Percentiles rank a stretch among this genome's conserved stretches.
phyloP scores from a whole-genome alignment of 1,139 yeast genomes.

The Arxiozyma heterogenica region DNA sequence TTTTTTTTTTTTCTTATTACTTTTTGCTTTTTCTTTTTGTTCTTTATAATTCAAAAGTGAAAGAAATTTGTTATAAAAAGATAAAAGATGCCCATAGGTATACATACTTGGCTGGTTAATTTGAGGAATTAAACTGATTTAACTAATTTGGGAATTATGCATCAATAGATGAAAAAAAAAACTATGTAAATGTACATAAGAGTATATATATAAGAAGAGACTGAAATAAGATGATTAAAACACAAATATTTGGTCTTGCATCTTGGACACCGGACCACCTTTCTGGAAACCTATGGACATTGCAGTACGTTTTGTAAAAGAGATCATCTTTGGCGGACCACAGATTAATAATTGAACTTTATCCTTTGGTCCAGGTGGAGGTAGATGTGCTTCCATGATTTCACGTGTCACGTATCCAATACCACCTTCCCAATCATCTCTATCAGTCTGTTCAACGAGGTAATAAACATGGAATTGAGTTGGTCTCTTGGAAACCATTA shows the following conservation, averaged over 20 bases:
- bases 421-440: constrained; percentile 61
- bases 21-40: not conserved
- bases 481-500: constrained; percentile 52
- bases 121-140: too few relatives aligned
- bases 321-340: constrained; percentile 90
- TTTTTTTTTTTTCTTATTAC: not conserved
- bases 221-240: constrained; percentile 37
- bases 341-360: constrained; percentile 75
- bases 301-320: constrained; percentile 75
- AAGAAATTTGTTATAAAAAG: too few relatives aligned
- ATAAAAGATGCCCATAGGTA: too few relatives aligned
- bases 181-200: not conserved
- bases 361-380: constrained; percentile 45
- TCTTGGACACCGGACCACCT: constrained; percentile 84
- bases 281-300: constrained; percentile 68
- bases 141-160: too few relatives aligned
- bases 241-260: constrained; percentile 87
- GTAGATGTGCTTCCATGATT: constrained; percentile 55
- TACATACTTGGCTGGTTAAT: too few relatives aligned
- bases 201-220: not conserved
- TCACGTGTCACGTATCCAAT: constrained; percentile 79
- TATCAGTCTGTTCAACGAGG: constrained; percentile 61
- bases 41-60: too few relatives aligned
- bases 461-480: constrained; percentile 66
- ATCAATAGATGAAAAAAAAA: too few relatives aligned